Conservation (phyloP, 805 yeast species). For the Pichia heedii region DNA sequence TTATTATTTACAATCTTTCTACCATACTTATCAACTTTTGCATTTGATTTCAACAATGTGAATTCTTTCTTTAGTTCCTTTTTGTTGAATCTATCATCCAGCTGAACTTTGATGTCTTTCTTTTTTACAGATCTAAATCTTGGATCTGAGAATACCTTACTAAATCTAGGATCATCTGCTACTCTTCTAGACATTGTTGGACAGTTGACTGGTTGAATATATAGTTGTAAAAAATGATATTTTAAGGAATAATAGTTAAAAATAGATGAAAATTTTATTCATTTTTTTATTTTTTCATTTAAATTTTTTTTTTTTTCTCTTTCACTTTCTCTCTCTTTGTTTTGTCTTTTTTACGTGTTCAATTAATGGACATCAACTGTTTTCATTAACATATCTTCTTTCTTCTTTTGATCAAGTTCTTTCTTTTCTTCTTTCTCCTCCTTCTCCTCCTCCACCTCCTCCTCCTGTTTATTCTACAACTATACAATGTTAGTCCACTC, state of each 20-base stretch:
- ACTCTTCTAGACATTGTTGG: too few species aligned
- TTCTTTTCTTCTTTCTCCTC: too few species aligned
- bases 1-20: slow-evolving; percentile 47
- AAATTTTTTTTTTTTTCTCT: too few species aligned
- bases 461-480: neutral
- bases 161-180: slow-evolving; percentile 64
- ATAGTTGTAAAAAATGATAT: too few species aligned
- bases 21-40: slow-evolving; percentile 81
- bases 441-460: too few species aligned
- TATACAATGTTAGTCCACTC: neutral
- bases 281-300: too few species aligned
- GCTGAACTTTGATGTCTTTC: slow-evolving; percentile 61
- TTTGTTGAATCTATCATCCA: slow-evolving; percentile 77
- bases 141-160: slow-evolving; percentile 77
- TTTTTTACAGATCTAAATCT: slow-evolving; percentile 69
- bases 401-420: neutral
- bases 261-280: too few species aligned
- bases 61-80: slow-evolving; percentile 38
- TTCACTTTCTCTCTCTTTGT: neutral
- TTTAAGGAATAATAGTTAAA: too few species aligned
- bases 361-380: neutral
- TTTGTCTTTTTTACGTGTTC: neutral
- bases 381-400: too few species aligned
- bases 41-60: slow-evolving; percentile 44
- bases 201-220: too few species aligned